Conservation (phyloP, 345 rosid genomes). For the Cardamine resedifolia region DNA sequence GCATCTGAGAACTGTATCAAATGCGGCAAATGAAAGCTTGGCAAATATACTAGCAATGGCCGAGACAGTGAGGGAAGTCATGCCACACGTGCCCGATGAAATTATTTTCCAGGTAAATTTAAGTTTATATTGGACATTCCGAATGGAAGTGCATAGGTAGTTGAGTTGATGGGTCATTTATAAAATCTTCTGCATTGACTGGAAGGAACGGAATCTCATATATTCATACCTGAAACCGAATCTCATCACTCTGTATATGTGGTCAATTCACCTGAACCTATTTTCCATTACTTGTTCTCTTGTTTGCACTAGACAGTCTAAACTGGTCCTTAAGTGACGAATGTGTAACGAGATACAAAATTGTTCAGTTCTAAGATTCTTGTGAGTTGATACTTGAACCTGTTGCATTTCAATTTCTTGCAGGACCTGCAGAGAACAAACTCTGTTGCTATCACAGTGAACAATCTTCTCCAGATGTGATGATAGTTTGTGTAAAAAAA, state of each 20-base stretch:
- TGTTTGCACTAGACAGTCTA: background rate
- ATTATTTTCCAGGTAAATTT: slow-evolving; percentile 75
- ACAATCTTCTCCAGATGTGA: slow-evolving; percentile 97
- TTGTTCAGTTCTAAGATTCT: slow-evolving; percentile 3
- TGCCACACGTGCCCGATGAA: slow-evolving; percentile 93
- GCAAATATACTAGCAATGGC: slow-evolving; percentile 91
- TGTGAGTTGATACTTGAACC: slow-evolving; percentile 25
- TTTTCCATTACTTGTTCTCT: background rate
- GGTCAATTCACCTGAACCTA: background rate
- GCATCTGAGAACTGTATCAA: slow-evolving; percentile 60
- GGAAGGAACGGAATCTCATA: background rate
- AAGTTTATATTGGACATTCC: slow-evolving; percentile 2
- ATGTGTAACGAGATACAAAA: background rate
- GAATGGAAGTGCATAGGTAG: background rate
- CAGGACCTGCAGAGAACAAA: slow-evolving; percentile 98
- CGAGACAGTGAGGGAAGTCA: slow-evolving; percentile 88
- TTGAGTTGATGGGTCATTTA: slow-evolving; percentile 12
- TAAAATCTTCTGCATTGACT: background rate
- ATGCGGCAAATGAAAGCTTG: slow-evolving; percentile 51
- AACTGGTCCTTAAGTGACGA: slow-evolving; percentile 5
- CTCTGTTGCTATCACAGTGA: slow-evolving; percentile 86
- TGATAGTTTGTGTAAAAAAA: slow-evolving; percentile 20
- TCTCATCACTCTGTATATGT: background rate
- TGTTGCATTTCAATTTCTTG: slow-evolving; percentile 34
- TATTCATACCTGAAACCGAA: background rate